Percentiles rank a stretch among this genome's conserved stretches.
These are phyloP conservation scores for Talaromyces sp. DNA, from an alignment of 2,329 filamentous ascomycete genomes.

Conservation along the genomic window DNA sequence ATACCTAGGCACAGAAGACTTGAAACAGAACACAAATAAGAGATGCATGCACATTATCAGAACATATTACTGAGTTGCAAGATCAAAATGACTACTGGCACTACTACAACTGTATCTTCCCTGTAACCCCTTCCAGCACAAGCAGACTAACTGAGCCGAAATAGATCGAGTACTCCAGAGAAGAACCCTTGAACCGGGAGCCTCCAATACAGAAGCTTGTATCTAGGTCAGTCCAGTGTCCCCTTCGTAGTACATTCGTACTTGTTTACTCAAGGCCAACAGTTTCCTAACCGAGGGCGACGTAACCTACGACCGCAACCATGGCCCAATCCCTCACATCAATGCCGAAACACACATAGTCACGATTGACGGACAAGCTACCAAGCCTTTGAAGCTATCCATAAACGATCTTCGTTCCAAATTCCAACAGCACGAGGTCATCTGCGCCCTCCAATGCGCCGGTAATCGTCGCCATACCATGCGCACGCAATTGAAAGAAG, in stretches of 20 bases:
- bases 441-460: conserved; percentile 56
- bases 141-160: neutral
- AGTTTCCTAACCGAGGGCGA: conserved; percentile 51
- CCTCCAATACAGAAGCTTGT: conserved; percentile 25
- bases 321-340: conserved; percentile 50
- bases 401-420: conserved; percentile 43
- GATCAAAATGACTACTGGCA: neutral
- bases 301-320: conserved; percentile 54
- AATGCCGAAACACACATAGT: conserved; percentile 40
- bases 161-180: conserved; percentile 2
- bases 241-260: neutral
- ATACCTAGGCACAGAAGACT: neutral
- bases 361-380: conserved; percentile 46
- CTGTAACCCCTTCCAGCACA: neutral
- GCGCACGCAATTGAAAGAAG: conserved; percentile 55
- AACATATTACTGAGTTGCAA: neutral
- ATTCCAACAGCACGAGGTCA: conserved; percentile 51
- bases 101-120: neutral
- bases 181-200: conserved; percentile 31
- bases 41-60: too few species aligned
- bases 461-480: conserved; percentile 58
- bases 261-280: neutral
- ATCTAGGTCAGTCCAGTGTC: conserved; percentile 2
- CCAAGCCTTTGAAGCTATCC: conserved; percentile 41
- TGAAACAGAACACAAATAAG: neutral